Percentiles rank a stretch among this genome's conserved stretches.
These are phyloP conservation scores for Asclepias syriaca DNA, from an alignment of 257 asterid genomes.

Conservation along the genomic window DNA sequence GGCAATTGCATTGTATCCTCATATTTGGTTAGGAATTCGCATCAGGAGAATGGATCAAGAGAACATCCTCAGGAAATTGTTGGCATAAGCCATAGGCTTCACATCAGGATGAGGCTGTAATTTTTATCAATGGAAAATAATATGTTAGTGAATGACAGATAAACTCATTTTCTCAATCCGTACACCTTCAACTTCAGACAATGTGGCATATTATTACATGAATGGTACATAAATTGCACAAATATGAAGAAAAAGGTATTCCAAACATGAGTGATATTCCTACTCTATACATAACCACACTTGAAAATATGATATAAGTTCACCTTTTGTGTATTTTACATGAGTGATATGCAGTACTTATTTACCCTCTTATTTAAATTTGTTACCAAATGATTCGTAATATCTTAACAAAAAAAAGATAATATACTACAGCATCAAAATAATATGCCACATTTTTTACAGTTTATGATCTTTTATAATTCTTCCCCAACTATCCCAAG, in stretches of 20 bases:
- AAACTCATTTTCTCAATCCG: background rate
- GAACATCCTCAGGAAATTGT: conserved; percentile 85
- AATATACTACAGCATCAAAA: background rate
- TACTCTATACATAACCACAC: background rate
- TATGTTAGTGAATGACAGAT: background rate
- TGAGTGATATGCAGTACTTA: background rate
- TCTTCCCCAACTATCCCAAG: background rate
- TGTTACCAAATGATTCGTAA: background rate
- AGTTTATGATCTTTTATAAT: background rate
- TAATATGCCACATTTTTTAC: background rate
- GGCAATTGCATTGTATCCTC: conserved; percentile 9
- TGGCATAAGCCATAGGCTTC: conserved; percentile 96
- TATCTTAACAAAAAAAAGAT: background rate
- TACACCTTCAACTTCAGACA: background rate
- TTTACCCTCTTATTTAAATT: background rate
- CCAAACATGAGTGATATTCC: background rate
- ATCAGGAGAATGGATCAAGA: conserved; percentile 30
- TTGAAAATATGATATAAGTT: background rate
- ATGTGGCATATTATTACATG: too few species aligned
- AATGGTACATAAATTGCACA: too few species aligned
- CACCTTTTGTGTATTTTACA: background rate
- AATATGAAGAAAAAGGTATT: too few species aligned
- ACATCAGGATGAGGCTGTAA: conserved; percentile 95
- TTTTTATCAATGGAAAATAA: conserved; percentile 1
- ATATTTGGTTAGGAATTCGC: conserved; percentile 1